Evolutionary conservation across 345 rosid genomes (phyloP).

Genomic region (Durio zibethinus): DNA sequence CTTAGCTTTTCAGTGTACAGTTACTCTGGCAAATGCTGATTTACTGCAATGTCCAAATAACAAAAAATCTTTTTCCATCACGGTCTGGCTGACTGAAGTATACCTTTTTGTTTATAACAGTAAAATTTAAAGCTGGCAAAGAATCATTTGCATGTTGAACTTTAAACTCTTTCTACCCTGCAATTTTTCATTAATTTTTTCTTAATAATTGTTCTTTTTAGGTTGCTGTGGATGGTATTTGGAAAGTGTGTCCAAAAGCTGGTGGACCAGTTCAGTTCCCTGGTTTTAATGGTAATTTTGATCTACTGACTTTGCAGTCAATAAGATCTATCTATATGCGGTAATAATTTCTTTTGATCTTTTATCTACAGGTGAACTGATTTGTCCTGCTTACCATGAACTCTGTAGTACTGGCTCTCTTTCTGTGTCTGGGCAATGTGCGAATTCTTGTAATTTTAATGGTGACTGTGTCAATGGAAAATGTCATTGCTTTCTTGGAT

Average conservation of each 20-base stretch:
- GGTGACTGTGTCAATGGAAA: conserved; percentile 92
- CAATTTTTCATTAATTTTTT: not conserved
- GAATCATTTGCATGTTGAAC: not conserved
- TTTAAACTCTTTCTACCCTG: conserved; percentile 2
- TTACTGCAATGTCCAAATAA: not conserved
- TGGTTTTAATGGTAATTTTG: conserved; percentile 73
- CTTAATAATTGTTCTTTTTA: conserved; percentile 23
- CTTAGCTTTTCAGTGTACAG: not conserved
- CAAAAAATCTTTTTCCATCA: not conserved
- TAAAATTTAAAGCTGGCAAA: not conserved
- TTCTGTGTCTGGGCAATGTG: conserved; percentile 72
- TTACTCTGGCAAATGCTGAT: not conserved
- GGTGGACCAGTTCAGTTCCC: conserved; percentile 92
- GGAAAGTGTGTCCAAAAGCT: conserved; percentile 84
- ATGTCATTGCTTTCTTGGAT: conserved; percentile 87
- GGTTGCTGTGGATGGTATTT: conserved; percentile 97
- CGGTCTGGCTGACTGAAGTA: not conserved
- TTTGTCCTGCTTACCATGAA: conserved; percentile 89
- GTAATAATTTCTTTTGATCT: conserved; percentile 16
- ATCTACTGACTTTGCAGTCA: not conserved
- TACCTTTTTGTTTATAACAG: not conserved
- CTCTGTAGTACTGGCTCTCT: conserved; percentile 59
- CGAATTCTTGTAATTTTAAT: conserved; percentile 72
- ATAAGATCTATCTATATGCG: not conserved
- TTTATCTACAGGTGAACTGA: conserved; percentile 67